Percentiles rank a stretch among this genome's conserved stretches.
Conservation (phyloP, 305 asterid species). For the Fraxinus xanthoxyloides region DNA sequence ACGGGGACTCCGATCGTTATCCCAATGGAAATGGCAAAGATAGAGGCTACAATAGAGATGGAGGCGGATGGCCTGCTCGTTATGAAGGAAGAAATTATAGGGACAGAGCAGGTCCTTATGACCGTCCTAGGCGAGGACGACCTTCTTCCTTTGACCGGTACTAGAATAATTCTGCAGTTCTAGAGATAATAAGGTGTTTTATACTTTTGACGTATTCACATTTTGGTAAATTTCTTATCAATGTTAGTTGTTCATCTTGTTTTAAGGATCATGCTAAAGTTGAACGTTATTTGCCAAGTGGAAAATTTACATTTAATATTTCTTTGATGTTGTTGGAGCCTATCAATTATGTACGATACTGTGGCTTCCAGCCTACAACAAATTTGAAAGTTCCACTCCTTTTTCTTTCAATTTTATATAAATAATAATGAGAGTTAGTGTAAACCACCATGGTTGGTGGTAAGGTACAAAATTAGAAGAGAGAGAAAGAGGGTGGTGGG, state of each 20-base stretch:
- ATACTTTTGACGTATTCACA: not conserved
- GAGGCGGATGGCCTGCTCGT: conserved; percentile 53
- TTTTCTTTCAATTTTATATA: not conserved
- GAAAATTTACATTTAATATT: not conserved
- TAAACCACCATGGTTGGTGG: conserved; percentile 5
- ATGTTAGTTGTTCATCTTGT: not conserved
- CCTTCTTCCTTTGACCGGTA: conserved; percentile 78
- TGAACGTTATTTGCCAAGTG: not conserved
- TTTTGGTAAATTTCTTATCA: not conserved
- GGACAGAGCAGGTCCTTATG: conserved; percentile 86
- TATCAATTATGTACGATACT: not conserved
- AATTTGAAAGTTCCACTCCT: not conserved
- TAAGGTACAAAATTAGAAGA: conserved; percentile 17
- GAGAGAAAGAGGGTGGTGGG: not conserved
- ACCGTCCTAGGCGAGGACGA: conserved; percentile 77
- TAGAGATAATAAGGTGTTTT: not conserved
- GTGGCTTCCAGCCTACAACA: not conserved
- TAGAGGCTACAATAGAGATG: conserved; percentile 60
- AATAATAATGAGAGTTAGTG: conserved; percentile 6
- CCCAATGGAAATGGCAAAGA: conserved; percentile 71
- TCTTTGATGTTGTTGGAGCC: not conserved
- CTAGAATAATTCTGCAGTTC: conserved; percentile 26
- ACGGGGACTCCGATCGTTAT: conserved; percentile 64
- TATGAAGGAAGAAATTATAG: conserved; percentile 79
- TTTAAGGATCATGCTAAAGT: not conserved